phyloP scores from a whole-genome alignment of 2,329 filamentous ascomycete genomes.

The Sporothrix curviconia region DNA sequence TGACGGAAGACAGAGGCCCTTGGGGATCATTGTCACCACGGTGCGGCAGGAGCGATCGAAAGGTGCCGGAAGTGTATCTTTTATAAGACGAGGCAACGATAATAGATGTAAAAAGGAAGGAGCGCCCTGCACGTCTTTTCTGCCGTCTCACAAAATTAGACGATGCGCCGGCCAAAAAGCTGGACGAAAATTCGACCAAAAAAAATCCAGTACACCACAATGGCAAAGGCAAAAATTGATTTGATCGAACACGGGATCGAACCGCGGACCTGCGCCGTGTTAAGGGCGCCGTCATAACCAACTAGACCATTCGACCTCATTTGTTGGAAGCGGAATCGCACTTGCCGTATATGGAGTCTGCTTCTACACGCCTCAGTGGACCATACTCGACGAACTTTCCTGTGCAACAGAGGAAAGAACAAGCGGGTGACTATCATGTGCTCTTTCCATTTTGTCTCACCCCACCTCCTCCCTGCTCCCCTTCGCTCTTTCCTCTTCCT shows the following conservation, averaged over 20 bases:
- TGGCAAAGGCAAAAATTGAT: too few relatives aligned
- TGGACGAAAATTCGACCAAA: neutral
- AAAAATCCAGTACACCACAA: too few relatives aligned
- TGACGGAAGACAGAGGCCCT: neutral
- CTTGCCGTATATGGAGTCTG: neutral
- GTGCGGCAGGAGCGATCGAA: neutral
- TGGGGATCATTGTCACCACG: neutral
- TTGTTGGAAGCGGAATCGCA: neutral
- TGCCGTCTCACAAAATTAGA: too few relatives aligned
- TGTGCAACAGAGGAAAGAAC: neutral
- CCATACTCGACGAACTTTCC: neutral
- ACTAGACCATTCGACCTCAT: conserved; percentile 17
- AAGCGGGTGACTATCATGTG: conserved; percentile 4
- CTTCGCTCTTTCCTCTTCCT: conserved; percentile 7
- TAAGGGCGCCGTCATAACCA: conserved; percentile 19
- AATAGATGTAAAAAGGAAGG: neutral
- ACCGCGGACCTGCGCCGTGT: conserved; percentile 18
- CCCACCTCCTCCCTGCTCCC: neutral
- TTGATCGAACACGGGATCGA: conserved; percentile 17
- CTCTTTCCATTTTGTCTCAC: neutral
- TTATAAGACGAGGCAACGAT: neutral
- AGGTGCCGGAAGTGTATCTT: neutral
- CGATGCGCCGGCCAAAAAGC: neutral
- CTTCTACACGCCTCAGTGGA: neutral
- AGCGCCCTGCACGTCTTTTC: too few relatives aligned